A percentile compares a stretch with the other conserved stretches of the same genome.
Evolutionary conservation across 2,329 filamentous ascomycete genomes (phyloP).

Genomic region (Neurospora sp.): DNA sequence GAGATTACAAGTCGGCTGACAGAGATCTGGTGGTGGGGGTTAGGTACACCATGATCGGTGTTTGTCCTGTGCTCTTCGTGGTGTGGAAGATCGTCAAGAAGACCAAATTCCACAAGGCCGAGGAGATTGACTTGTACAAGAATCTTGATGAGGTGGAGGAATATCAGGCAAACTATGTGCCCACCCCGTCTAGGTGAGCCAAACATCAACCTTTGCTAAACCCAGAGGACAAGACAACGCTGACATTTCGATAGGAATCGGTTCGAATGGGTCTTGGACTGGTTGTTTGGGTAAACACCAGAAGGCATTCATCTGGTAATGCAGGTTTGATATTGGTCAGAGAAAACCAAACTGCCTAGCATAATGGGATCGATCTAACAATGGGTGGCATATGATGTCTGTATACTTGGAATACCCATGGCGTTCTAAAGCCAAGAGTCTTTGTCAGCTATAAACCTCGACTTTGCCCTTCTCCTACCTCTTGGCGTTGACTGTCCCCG

Average conservation of each 20-base stretch:
- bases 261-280: conserved; percentile 15
- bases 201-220: background rate
- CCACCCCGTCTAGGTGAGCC: conserved; percentile 14
- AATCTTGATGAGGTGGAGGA: conserved; percentile 51
- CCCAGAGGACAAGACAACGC: background rate
- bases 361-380: background rate
- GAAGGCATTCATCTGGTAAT: background rate
- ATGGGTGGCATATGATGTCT: background rate
- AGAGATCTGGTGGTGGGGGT: background rate
- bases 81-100: conserved; percentile 57
- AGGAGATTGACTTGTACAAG: conserved; percentile 51
- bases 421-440: background rate
- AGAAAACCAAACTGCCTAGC: background rate
- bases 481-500: background rate
- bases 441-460: background rate
- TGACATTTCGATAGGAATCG: conserved; percentile 10
- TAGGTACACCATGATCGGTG: conserved; percentile 23
- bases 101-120: conserved; percentile 45
- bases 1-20: background rate
- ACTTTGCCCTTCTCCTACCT: background rate
- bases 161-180: conserved; percentile 26
- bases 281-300: conserved; percentile 15
- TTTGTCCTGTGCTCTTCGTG: conserved; percentile 41
- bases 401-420: background rate
- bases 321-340: background rate